These are phyloP conservation scores for Chrysoporthe deuterocubensis DNA, from an alignment of 2,329 filamentous ascomycete genomes.

Conservation along the genomic window DNA sequence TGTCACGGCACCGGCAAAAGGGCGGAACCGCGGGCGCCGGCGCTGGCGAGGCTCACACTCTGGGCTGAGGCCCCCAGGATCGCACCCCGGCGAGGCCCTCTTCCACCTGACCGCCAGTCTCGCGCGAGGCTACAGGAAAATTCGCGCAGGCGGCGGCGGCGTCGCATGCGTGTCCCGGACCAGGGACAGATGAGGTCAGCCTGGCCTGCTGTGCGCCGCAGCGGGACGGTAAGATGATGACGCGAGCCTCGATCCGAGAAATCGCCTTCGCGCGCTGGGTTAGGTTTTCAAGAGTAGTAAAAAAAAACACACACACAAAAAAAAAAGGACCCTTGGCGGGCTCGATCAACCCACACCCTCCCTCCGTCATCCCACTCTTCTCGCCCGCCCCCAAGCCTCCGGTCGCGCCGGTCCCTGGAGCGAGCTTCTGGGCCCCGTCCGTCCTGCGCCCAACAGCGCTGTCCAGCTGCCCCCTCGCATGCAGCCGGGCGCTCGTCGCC, in stretches of 20 bases:
- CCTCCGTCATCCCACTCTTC: not conserved
- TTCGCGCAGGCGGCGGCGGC: not conserved
- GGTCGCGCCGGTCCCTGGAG: not conserved
- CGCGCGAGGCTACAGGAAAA: conserved; percentile 9
- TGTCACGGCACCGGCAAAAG: not conserved
- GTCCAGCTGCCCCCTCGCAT: not conserved
- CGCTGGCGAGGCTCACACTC: not conserved
- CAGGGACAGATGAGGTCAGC: conserved; percentile 21
- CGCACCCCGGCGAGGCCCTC: not conserved
- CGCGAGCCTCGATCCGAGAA: conserved; percentile 22
- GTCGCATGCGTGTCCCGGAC: not conserved
- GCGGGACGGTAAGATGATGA: conserved; percentile 18
- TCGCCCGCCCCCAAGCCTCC: not conserved
- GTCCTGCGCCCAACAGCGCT: not conserved
- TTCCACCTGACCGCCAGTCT: conserved; percentile 23
- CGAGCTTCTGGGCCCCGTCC: not conserved
- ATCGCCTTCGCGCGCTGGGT: conserved; percentile 21
- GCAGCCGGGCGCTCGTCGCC: no score
- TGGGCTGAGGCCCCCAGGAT: not conserved
- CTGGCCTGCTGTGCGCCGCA: conserved; percentile 23
- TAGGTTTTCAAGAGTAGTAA: conserved; percentile 10
- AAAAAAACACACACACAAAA: no score
- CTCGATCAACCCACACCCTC: conserved; percentile 17
- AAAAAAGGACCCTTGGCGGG: not conserved
- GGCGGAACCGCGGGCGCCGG: not conserved